Conservation (phyloP, 768 basidiomycete species). For the Lactarius indigo region DNA sequence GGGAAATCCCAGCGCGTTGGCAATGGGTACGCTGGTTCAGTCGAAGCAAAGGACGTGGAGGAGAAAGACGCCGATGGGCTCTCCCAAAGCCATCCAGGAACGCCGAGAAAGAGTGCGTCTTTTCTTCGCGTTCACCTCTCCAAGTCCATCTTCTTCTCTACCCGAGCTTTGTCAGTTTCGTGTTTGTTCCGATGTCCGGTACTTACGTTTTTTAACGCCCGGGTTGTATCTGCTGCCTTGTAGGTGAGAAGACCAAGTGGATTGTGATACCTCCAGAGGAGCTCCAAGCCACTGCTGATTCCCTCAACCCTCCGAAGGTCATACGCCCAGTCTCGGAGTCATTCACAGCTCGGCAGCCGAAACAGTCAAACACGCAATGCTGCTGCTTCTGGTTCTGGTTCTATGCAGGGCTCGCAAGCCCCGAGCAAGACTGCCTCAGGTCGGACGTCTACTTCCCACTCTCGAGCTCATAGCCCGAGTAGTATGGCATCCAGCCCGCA, state of each 20-base stretch:
- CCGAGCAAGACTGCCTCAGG: conserved; percentile 39
- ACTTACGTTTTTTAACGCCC: conserved; percentile 11
- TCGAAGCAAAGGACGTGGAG: conserved; percentile 26
- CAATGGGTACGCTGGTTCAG: conserved; percentile 16
- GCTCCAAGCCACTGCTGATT: conserved; percentile 51
- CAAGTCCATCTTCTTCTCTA: conserved; percentile 7
- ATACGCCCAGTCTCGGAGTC: conserved; percentile 31
- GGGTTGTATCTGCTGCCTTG: conserved; percentile 5
- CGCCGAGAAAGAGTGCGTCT: conserved; percentile 39
- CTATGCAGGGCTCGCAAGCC: conserved; percentile 34
- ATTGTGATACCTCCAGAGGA: conserved; percentile 54
- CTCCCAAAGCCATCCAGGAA: conserved; percentile 30
- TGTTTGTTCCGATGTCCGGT: conserved; percentile 6
- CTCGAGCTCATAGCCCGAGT: conserved; percentile 43
- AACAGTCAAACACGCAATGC: conserved; percentile 27
- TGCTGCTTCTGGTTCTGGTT: conserved; percentile 32
- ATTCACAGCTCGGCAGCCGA: conserved; percentile 26
- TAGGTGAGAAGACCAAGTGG: conserved; percentile 61
- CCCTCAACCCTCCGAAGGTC: conserved; percentile 29
- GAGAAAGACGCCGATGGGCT: conserved; percentile 27
- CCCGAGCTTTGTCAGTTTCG: conserved; percentile 9
- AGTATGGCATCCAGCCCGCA: conserved; percentile 52
- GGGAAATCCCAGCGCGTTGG: conserved; percentile 17
- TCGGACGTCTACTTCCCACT: conserved; percentile 41
- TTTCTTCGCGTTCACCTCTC: conserved; percentile 8